phyloP scores from a whole-genome alignment of 2,329 filamentous ascomycete species.

The Lachnellula cervina region DNA sequence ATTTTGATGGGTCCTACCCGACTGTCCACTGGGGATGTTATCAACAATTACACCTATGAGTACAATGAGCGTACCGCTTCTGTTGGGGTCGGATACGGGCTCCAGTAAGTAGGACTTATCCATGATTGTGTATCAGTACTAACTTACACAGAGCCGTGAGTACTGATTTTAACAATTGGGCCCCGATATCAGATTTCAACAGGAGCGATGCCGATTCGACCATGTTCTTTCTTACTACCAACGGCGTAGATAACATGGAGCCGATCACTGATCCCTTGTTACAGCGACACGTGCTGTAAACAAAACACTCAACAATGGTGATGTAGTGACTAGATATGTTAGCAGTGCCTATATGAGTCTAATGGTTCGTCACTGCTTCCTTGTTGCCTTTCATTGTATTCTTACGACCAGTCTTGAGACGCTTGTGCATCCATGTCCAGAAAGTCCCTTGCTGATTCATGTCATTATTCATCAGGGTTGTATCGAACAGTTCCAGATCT shows the following conservation, averaged over 20 bases:
- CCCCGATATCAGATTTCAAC: conserved; percentile 28
- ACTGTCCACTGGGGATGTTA: neutral
- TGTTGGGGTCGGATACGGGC: neutral
- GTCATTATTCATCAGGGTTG: conserved; percentile 20
- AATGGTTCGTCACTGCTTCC: too few relatives aligned
- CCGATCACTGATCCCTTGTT: conserved; percentile 27
- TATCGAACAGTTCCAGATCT: conserved; percentile 33
- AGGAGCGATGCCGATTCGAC: conserved; percentile 30
- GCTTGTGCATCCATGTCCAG: too few relatives aligned
- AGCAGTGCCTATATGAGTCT: too few relatives aligned
- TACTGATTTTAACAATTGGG: conserved; percentile 9
- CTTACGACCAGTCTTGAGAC: too few relatives aligned
- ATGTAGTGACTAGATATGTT: too few relatives aligned
- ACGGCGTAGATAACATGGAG: conserved; percentile 24
- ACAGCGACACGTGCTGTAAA: neutral
- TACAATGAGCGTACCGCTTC: neutral
- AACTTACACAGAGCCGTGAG: conserved; percentile 1
- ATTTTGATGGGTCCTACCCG: neutral
- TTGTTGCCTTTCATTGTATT: too few relatives aligned
- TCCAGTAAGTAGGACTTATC: conserved; percentile 1
- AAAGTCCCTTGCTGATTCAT: too few relatives aligned
- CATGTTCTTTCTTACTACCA: conserved; percentile 31
- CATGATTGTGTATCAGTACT: neutral
- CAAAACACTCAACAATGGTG: too few relatives aligned
- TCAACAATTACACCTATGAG: neutral